Evolutionary conservation across 1,284 basidiomycete species (phyloP).

Genomic region (Cronartium ribicola): DNA sequence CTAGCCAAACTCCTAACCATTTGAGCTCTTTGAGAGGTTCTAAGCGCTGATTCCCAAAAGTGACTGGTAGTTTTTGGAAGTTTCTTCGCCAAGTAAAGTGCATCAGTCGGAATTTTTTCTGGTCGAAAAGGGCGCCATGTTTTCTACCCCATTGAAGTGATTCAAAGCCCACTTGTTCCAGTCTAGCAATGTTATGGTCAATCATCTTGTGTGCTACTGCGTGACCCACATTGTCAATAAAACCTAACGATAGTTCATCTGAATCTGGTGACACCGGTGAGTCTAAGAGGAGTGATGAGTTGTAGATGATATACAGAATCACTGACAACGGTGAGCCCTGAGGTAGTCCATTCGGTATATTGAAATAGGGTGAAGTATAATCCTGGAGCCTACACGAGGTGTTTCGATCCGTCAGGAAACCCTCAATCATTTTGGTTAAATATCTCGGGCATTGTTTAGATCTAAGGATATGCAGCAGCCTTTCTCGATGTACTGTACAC

Average conservation of each 20-base stretch:
- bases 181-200: neutral
- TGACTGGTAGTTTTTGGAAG: neutral
- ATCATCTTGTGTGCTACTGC: neutral
- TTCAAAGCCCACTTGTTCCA: neutral
- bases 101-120: conserved; percentile 10
- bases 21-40: neutral
- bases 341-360: neutral
- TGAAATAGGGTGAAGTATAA: neutral
- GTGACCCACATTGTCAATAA: conserved; percentile 22
- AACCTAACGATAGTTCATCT: conserved; percentile 6
- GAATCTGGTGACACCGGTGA: neutral
- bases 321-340: conserved; percentile 7
- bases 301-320: conserved; percentile 16
- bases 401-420: neutral
- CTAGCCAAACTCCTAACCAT: conserved; percentile 4
- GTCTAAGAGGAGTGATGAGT: neutral
- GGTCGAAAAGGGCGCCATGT: conserved; percentile 12
- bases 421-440: neutral
- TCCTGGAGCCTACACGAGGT: neutral
- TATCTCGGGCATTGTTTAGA: neutral
- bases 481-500: neutral
- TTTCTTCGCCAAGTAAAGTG: neutral
- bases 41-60: neutral
- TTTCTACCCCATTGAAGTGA: neutral
- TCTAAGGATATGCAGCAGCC: neutral